These are phyloP conservation scores for Mallotus japonicus DNA, from an alignment of 441 rosid species.

Conservation along the genomic window DNA sequence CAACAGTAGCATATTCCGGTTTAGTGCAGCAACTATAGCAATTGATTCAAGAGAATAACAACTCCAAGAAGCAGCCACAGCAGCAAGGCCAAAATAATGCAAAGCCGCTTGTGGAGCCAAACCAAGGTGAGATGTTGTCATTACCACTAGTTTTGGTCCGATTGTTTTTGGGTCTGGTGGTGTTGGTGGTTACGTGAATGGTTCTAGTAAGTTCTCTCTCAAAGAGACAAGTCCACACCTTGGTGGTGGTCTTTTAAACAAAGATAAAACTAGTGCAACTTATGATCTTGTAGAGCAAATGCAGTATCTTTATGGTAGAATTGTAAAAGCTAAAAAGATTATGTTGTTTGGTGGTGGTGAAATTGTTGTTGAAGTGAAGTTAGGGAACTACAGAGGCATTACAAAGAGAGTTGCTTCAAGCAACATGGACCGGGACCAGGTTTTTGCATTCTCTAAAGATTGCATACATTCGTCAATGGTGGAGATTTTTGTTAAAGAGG, in stretches of 20 bases:
- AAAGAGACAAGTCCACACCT: slow-evolving; percentile 54
- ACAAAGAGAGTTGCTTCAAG: slow-evolving; percentile 30
- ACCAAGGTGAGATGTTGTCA: slow-evolving; percentile 50
- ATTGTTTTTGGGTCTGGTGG: slow-evolving; percentile 20
- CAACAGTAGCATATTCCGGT: slow-evolving; percentile 38
- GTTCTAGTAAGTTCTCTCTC: slow-evolving; percentile 41
- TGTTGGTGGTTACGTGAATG: slow-evolving; percentile 29
- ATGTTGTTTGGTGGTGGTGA: slow-evolving; percentile 27
- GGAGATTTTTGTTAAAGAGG: slow-evolving; percentile 37
- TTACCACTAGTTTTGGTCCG: slow-evolving; percentile 40
- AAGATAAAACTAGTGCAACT: slow-evolving; percentile 39
- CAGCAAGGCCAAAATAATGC: slow-evolving; percentile 28
- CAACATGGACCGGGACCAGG: slow-evolving; percentile 47
- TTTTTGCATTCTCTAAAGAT: slow-evolving; percentile 48
- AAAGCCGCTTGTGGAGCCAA: slow-evolving; percentile 47
- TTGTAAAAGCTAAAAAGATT: slow-evolving; percentile 42
- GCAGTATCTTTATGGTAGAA: slow-evolving; percentile 46
- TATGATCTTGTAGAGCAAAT: slow-evolving; percentile 56
- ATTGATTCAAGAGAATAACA: slow-evolving; percentile 21
- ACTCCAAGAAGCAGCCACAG: slow-evolving; percentile 34
- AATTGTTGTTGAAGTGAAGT: slow-evolving; percentile 32
- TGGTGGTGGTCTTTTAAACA: slow-evolving; percentile 42
- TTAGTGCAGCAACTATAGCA: slow-evolving; percentile 41
- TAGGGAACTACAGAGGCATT: slow-evolving; percentile 37
- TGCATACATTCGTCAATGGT: slow-evolving; percentile 44